Conservation (phyloP, 495 filamentous ascomycete genomes). For the Lindgomyces ingoldianus region DNA sequence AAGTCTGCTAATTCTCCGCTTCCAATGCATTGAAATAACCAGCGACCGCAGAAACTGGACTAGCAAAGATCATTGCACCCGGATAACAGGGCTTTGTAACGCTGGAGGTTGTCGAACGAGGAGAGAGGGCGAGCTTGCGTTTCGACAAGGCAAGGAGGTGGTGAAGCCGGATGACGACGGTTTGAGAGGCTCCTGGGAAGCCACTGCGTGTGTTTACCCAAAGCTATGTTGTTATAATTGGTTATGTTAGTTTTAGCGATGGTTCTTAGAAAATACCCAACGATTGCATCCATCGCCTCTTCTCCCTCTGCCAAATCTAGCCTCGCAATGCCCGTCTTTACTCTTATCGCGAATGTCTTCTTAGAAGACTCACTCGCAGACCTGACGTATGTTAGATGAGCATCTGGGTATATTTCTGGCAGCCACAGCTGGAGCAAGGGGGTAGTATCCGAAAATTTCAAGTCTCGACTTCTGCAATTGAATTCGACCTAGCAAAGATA, state of each 20-base stretch:
- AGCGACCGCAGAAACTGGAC: constrained; percentile 39
- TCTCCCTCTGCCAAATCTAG: constrained; percentile 35
- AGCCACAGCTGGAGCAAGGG: constrained; percentile 38
- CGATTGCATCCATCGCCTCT: constrained; percentile 44
- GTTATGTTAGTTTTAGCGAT: constrained; percentile 9
- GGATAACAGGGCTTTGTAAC: constrained; percentile 48
- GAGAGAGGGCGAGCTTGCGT: constrained; percentile 44
- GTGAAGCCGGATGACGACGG: constrained; percentile 47
- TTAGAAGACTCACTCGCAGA: constrained; percentile 30
- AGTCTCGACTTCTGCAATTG: constrained; percentile 33
- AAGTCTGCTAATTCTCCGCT: constrained; percentile 45
- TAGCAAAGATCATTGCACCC: constrained; percentile 45
- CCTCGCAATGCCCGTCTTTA: constrained; percentile 29
- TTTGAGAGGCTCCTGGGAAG: constrained; percentile 23
- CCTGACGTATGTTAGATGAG: constrained; percentile 38
- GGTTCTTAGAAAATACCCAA: constrained; percentile 39
- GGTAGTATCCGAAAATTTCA: constrained; percentile 34
- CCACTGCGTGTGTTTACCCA: not conserved
- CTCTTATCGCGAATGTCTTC: constrained; percentile 38
- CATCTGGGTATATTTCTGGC: constrained; percentile 37
- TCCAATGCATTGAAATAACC: constrained; percentile 45
- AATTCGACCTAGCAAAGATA: constrained; percentile 41
- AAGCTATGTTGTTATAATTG: not conserved
- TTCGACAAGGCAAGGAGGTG: constrained; percentile 47
- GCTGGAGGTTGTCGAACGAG: constrained; percentile 37